phyloP scores from a whole-genome alignment of 116 monocot genomes.

The Trichopus zeylanicus region DNA sequence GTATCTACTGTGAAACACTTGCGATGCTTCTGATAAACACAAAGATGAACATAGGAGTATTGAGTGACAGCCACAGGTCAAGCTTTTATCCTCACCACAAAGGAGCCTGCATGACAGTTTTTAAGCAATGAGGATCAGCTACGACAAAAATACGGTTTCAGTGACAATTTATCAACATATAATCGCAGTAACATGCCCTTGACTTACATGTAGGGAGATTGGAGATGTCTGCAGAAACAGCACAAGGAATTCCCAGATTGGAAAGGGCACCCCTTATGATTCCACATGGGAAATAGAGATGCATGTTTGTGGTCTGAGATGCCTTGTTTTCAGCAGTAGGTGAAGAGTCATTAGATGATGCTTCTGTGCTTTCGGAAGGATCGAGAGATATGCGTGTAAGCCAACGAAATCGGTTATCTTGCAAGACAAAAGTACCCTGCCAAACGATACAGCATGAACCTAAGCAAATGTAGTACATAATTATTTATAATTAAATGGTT shows the following conservation, averaged over 20 bases:
- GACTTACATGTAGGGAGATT: conserved; percentile 91
- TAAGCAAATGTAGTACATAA: background rate
- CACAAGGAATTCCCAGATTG: conserved; percentile 87
- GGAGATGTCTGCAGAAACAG: conserved; percentile 92
- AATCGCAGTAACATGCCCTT: background rate
- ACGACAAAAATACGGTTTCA: background rate
- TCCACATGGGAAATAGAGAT: conserved; percentile 94
- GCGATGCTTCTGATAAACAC: background rate
- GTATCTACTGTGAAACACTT: background rate
- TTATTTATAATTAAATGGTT: background rate
- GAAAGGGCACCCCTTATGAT: conserved; percentile 93
- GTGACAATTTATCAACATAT: background rate
- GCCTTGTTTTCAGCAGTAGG: conserved; percentile 27
- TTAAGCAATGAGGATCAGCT: background rate
- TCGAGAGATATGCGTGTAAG: conserved; percentile 66
- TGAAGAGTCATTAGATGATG: conserved; percentile 23
- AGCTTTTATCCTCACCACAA: conserved; percentile 13
- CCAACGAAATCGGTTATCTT: conserved; percentile 95
- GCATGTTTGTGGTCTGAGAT: conserved; percentile 73
- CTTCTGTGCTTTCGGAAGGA: conserved; percentile 40
- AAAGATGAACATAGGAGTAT: background rate
- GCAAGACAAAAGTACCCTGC: conserved; percentile 97
- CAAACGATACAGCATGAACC: conserved; percentile 2
- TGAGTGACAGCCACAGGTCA: background rate
- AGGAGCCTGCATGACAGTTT: background rate